Evolutionary conservation across 2,329 filamentous ascomycete species (phyloP).

Genomic region (Phyllosticta capitalensis): DNA sequence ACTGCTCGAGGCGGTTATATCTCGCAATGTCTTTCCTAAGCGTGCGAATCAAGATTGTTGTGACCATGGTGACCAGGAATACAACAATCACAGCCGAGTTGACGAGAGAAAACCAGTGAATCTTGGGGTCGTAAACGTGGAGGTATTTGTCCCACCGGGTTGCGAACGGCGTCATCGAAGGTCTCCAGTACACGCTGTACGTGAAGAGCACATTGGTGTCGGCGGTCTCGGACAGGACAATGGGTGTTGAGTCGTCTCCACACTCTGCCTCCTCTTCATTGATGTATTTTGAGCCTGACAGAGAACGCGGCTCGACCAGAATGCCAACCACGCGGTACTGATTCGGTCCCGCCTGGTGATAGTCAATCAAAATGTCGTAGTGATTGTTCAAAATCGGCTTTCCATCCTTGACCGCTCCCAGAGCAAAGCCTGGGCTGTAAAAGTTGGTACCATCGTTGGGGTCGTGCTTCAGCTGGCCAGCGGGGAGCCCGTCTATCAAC

Average conservation of each 20-base stretch:
- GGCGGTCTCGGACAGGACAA: conserved; percentile 56
- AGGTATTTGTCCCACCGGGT: conserved; percentile 99
- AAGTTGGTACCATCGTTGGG: conserved; percentile 67
- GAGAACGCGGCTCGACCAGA: conserved; percentile 72
- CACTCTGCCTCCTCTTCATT: conserved; percentile 54
- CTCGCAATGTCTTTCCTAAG: conserved; percentile 91
- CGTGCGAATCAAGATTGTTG: conserved; percentile 81
- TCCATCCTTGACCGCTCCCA: conserved; percentile 44
- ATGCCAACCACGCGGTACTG: conserved; percentile 87
- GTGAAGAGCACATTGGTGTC: conserved; percentile 70
- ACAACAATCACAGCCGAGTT: conserved; percentile 93
- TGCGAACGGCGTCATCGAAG: conserved; percentile 80
- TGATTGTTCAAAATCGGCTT: conserved; percentile 76
- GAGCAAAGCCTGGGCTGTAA: conserved; percentile 83
- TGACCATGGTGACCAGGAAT: conserved; percentile 82
- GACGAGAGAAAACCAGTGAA: conserved; percentile 98
- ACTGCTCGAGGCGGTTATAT: conserved; percentile 89
- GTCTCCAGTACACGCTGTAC: conserved; percentile 84
- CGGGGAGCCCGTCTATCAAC: conserved; percentile 89
- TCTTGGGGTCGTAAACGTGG: conserved; percentile 93
- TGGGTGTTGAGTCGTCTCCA: conserved; percentile 38
- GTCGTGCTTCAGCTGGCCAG: conserved; percentile 74
- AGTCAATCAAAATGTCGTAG: conserved; percentile 89
- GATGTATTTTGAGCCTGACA: conserved; percentile 46
- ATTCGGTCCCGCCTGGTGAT: conserved; percentile 65